A percentile compares a stretch with the other conserved stretches of the same genome.
These are phyloP conservation scores for Venturia carpophila DNA, from an alignment of 2,329 filamentous ascomycete species.

Conservation along the genomic window DNA sequence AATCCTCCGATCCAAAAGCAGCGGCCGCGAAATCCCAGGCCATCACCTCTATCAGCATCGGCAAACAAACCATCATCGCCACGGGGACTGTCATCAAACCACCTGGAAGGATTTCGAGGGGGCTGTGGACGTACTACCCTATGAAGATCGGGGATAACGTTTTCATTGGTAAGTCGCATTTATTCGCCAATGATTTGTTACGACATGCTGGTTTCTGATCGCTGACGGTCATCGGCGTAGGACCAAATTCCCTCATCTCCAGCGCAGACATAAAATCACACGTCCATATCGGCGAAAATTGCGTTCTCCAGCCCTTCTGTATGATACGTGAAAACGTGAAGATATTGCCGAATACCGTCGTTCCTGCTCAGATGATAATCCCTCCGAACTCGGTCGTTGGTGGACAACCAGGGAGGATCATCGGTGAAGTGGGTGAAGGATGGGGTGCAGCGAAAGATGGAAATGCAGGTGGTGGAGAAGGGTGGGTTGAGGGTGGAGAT, in stretches of 20 bases:
- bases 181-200: not conserved
- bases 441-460: slow-evolving; percentile 37
- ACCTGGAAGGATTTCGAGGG: slow-evolving; percentile 73
- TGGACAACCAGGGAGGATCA: slow-evolving; percentile 39
- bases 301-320: slow-evolving; percentile 74
- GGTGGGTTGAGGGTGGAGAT: slow-evolving; percentile 44
- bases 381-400: slow-evolving; percentile 90
- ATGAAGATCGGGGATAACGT: slow-evolving; percentile 93
- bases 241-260: slow-evolving; percentile 59
- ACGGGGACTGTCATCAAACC: slow-evolving; percentile 72
- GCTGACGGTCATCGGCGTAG: slow-evolving; percentile 21
- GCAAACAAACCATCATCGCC: slow-evolving; percentile 83
- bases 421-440: slow-evolving; percentile 45
- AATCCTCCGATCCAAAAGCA: slow-evolving; percentile 24
- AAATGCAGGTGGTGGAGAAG: slow-evolving; percentile 32
- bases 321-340: slow-evolving; percentile 92
- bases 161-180: slow-evolving; percentile 60
- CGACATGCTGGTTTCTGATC: not conserved
- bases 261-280: slow-evolving; percentile 77
- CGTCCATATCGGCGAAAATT: slow-evolving; percentile 73
- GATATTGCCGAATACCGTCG: slow-evolving; percentile 73
- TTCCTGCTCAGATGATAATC: slow-evolving; percentile 84
- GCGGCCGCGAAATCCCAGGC: slow-evolving; percentile 25
- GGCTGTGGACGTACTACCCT: slow-evolving; percentile 69
- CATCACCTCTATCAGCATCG: slow-evolving; percentile 67